Percentiles rank a stretch among this genome's conserved stretches.
These are phyloP conservation scores for Volvox africanus DNA, from an alignment of 139 green algal genomes.

Conservation along the genomic window DNA sequence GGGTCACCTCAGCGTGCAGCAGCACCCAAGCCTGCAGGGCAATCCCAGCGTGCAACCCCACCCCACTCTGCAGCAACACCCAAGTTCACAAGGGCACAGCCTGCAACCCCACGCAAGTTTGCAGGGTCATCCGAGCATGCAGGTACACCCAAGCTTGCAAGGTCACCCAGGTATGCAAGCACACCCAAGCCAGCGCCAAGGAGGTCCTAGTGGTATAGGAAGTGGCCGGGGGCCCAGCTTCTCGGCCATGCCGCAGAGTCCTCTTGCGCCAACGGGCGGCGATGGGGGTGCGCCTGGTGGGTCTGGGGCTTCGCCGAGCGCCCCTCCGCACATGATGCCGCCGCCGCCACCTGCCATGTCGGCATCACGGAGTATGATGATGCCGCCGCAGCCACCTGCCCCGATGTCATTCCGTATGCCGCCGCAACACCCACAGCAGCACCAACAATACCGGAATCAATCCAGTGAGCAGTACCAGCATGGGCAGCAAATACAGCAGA, in stretches of 20 bases:
- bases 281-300: neutral
- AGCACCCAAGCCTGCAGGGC: neutral
- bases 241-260: neutral
- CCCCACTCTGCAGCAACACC: neutral
- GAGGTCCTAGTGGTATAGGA: neutral
- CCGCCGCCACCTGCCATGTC: conserved; percentile 16
- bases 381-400: neutral
- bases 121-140: neutral
- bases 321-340: neutral
- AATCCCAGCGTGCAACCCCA: conserved; percentile 16
- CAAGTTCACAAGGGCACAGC: conserved; percentile 17
- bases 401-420: conserved; percentile 6
- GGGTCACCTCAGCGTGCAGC: neutral
- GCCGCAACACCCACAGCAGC: conserved; percentile 11
- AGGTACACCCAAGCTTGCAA: neutral
- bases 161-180: neutral
- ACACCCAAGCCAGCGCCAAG: neutral
- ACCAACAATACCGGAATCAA: conserved; percentile 18
- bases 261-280: neutral
- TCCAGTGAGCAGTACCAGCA: neutral
- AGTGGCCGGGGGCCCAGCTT: neutral
- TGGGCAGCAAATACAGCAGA: conserved; percentile 7
- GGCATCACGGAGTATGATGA: neutral
- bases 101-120: neutral
- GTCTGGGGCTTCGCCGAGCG: neutral